phyloP scores from a whole-genome alignment of 2,329 filamentous ascomycete genomes.

The Furcasterigmium sp. region DNA sequence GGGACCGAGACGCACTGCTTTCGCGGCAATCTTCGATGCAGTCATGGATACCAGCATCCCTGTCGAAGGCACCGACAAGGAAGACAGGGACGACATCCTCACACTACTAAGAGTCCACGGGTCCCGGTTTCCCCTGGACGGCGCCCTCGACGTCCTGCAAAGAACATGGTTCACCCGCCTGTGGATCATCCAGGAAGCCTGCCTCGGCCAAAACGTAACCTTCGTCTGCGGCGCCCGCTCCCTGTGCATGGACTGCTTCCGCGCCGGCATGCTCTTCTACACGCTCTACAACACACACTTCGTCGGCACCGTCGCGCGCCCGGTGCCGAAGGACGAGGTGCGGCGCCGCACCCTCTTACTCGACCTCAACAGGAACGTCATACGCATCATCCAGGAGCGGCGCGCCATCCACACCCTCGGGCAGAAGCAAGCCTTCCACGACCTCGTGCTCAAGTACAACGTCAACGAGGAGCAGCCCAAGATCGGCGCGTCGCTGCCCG shows the following conservation, averaged over 20 bases:
- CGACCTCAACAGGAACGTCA: slow-evolving; percentile 12
- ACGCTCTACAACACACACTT: slow-evolving; percentile 23
- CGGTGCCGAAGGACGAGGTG: slow-evolving; percentile 11
- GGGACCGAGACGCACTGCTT: neutral
- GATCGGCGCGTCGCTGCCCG: no score
- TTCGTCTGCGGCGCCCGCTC: slow-evolving; percentile 11
- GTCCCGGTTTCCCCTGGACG: slow-evolving; percentile 17
- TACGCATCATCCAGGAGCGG: slow-evolving; percentile 22
- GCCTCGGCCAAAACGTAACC: slow-evolving; percentile 6
- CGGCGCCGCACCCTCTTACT: slow-evolving; percentile 14
- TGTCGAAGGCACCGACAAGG: slow-evolving; percentile 10
- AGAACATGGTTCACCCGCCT: slow-evolving; percentile 24
- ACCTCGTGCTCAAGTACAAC: no score
- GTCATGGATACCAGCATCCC: slow-evolving; percentile 17
- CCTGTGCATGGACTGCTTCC: slow-evolving; percentile 12
- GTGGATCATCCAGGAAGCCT: slow-evolving; percentile 28
- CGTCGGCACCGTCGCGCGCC: slow-evolving; percentile 6
- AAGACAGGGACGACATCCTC: slow-evolving; percentile 22
- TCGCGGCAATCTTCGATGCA: slow-evolving; percentile 21
- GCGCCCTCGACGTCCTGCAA: slow-evolving; percentile 19
- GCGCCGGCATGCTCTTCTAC: slow-evolving; percentile 18
- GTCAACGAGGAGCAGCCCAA: no score
- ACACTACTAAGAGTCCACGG: slow-evolving; percentile 15
- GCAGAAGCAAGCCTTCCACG: no score
- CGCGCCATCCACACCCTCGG: neutral